Percentiles rank a stretch among this genome's conserved stretches.
These are phyloP conservation scores for Ceratocystis cacaofunesta DNA, from an alignment of 2,329 filamentous ascomycete genomes.

Conservation along the genomic window DNA sequence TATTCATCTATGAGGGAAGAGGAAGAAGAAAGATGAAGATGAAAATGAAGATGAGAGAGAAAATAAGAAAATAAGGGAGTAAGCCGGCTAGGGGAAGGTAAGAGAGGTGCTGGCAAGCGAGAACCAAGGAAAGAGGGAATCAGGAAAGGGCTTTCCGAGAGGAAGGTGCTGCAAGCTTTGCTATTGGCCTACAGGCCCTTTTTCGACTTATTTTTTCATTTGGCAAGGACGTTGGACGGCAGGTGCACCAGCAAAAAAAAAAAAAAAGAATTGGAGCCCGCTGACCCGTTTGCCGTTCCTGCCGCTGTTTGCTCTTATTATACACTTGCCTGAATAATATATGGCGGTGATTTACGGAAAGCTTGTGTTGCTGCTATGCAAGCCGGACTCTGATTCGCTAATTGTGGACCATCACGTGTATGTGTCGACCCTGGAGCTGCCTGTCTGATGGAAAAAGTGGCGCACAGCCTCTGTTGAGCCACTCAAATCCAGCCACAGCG, in stretches of 20 bases:
- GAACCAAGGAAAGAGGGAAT: neutral
- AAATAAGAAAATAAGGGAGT: neutral
- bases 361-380: neutral
- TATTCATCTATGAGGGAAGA: neutral
- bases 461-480: too few relatives aligned
- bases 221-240: neutral
- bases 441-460: neutral
- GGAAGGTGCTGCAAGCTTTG: neutral
- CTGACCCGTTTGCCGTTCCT: slow-evolving; percentile 7
- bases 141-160: neutral
- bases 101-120: neutral
- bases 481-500: too few relatives aligned
- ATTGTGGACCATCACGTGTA: neutral
- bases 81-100: neutral
- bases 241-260: neutral
- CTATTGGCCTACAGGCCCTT: neutral
- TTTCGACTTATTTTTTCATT: neutral
- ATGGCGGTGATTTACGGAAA: slow-evolving; percentile 3
- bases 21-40: neutral
- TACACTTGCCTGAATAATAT: too few relatives aligned
- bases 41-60: neutral
- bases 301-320: neutral
- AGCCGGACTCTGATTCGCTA: too few relatives aligned
- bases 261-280: neutral
- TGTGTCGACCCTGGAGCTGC: neutral